phyloP scores from a whole-genome alignment of 371 early-diverging fungal genomes.

The Mortierella sp. region DNA sequence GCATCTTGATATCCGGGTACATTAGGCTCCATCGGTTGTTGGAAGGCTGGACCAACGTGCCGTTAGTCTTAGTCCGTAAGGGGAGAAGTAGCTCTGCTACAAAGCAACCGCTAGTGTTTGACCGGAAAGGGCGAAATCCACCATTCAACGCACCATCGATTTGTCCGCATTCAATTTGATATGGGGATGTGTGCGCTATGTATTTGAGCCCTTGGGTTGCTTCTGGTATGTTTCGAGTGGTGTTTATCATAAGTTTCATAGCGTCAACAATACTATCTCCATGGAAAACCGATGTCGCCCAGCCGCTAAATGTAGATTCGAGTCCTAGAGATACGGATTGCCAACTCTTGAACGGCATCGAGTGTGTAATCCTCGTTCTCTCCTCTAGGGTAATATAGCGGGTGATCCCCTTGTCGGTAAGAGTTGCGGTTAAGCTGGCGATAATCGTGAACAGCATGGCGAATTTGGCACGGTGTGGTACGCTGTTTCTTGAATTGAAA shows the following conservation, averaged over 20 bases:
- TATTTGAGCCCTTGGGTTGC: background rate
- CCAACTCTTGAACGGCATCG: background rate
- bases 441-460: background rate
- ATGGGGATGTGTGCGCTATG: background rate
- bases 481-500: background rate
- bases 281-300: background rate
- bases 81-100: background rate
- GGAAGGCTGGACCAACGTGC: background rate
- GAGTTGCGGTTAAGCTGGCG: background rate
- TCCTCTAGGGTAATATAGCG: background rate
- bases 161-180: background rate
- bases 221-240: background rate
- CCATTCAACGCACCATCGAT: background rate
- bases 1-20: background rate
- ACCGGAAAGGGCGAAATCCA: background rate
- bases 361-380: too few relatives aligned
- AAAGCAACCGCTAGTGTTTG: background rate
- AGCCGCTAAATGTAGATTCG: background rate
- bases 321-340: background rate
- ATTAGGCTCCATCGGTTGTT: background rate
- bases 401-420: background rate
- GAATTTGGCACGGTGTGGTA: background rate
- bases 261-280: background rate
- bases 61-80: background rate
- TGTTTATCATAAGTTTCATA: constrained; percentile 3